phyloP scores from a whole-genome alignment of 257 asterid species.

The Plantago major region DNA sequence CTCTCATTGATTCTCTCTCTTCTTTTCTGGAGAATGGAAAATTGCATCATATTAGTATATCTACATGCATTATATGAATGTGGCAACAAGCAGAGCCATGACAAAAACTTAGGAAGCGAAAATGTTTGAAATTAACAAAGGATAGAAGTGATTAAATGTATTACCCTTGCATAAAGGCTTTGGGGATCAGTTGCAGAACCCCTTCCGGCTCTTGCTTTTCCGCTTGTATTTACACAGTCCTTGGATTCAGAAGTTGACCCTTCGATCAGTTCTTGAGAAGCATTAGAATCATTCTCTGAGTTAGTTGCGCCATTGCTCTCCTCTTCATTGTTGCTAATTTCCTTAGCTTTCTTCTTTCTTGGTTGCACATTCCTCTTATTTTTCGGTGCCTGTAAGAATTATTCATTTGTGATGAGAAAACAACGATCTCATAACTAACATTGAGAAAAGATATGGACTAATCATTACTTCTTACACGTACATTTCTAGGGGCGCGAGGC shows the following conservation, averaged over 20 bases:
- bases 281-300: slow-evolving; percentile 49
- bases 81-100: no score
- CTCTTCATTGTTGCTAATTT: slow-evolving; percentile 30
- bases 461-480: slow-evolving; percentile 23
- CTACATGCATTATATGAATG: not conserved
- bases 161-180: slow-evolving; percentile 92
- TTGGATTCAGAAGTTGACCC: slow-evolving; percentile 23
- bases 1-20: slow-evolving; percentile 87
- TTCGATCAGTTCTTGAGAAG: slow-evolving; percentile 30
- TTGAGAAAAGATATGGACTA: not conserved
- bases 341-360: slow-evolving; percentile 35
- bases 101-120: not conserved
- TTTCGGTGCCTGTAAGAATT: slow-evolving; percentile 33
- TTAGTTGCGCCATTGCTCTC: slow-evolving; percentile 39
- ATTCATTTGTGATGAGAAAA: slow-evolving; percentile 16
- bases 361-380: slow-evolving; percentile 26
- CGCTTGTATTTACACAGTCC: slow-evolving; percentile 30
- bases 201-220: slow-evolving; percentile 54
- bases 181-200: slow-evolving; percentile 86
- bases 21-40: slow-evolving; percentile 52
- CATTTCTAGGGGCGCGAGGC: slow-evolving; percentile 43
- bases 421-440: no score
- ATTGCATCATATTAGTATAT: not conserved
- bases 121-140: no score
- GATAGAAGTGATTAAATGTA: not conserved